Evolutionary conservation across 139 green algal genomes (phyloP).

Genomic region (Mychonastes homosphaera): DNA sequence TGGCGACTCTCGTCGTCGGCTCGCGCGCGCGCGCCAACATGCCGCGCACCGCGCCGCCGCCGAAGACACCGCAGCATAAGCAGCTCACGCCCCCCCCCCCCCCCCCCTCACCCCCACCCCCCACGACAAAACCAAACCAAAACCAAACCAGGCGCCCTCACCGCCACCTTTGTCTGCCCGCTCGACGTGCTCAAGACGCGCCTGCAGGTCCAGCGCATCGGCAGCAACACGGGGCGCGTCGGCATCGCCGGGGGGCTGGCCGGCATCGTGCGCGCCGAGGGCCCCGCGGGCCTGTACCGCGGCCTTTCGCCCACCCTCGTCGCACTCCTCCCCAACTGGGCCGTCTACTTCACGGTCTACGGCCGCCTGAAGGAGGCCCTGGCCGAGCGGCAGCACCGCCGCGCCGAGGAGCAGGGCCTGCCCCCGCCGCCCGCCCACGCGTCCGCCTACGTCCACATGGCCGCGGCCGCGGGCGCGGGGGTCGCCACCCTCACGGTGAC

Average conservation of each 20-base stretch:
- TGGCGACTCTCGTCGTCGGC: background rate
- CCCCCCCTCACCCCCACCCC: background rate
- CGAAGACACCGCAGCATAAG: background rate
- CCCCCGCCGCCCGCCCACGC: background rate
- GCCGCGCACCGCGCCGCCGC: background rate
- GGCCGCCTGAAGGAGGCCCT: constrained; percentile 66
- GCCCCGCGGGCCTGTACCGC: constrained; percentile 73
- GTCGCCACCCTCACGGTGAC: constrained; percentile 73
- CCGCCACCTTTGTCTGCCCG: constrained; percentile 90
- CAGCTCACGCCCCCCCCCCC: background rate
- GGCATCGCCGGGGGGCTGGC: constrained; percentile 62
- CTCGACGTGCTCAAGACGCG: constrained; percentile 96
- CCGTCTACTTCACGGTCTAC: constrained; percentile 92
- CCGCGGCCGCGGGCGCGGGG: constrained; percentile 71
- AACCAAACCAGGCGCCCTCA: constrained; percentile 69
- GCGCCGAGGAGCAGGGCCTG: background rate
- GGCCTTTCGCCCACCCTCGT: constrained; percentile 86
- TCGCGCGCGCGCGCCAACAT: background rate
- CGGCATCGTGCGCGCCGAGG: constrained; percentile 72
- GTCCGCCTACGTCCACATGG: constrained; percentile 50
- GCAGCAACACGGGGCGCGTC: constrained; percentile 23
- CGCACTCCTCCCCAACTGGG: constrained; percentile 95
- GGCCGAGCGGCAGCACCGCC: background rate
- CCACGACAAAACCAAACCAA: background rate
- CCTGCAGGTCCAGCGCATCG: constrained; percentile 76